Evolutionary conservation across 2,329 filamentous ascomycete species (phyloP).

Genomic region (Aspergillus glaucus): DNA sequence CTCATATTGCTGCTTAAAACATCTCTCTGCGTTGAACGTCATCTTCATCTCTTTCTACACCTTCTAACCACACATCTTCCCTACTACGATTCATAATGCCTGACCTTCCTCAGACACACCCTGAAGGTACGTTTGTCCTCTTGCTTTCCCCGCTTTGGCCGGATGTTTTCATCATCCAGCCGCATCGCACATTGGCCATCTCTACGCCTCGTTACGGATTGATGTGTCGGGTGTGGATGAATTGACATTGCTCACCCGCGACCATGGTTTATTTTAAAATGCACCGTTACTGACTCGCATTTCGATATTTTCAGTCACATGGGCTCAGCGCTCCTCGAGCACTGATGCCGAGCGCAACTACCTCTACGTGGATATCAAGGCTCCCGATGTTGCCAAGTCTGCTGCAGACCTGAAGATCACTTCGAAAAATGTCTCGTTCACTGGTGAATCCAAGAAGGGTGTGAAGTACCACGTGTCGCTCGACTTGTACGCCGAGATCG

Average conservation of each 20-base stretch:
- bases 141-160: slow-evolving; percentile 24
- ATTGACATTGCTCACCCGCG: neutral
- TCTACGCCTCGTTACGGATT: neutral
- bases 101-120: slow-evolving; percentile 30
- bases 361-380: slow-evolving; percentile 86
- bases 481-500: slow-evolving; percentile 86
- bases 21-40: slow-evolving; percentile 4
- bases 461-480: slow-evolving; percentile 78
- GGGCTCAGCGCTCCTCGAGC: slow-evolving; percentile 90
- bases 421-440: slow-evolving; percentile 70
- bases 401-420: slow-evolving; percentile 79
- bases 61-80: too few relatives aligned
- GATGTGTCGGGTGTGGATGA: slow-evolving; percentile 1
- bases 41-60: neutral
- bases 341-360: slow-evolving; percentile 82
- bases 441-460: slow-evolving; percentile 80
- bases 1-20: neutral
- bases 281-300: slow-evolving; percentile 8
- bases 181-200: slow-evolving; percentile 2
- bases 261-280: neutral
- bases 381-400: slow-evolving; percentile 71
- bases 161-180: slow-evolving; percentile 4
- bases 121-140: slow-evolving; percentile 40
- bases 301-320: slow-evolving; percentile 62
- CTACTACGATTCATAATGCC: slow-evolving; percentile 16